A percentile compares a stretch with the other conserved stretches of the same genome.
Evolutionary conservation across 1,139 yeast species (phyloP).

Genomic region (Pichia sp.): DNA sequence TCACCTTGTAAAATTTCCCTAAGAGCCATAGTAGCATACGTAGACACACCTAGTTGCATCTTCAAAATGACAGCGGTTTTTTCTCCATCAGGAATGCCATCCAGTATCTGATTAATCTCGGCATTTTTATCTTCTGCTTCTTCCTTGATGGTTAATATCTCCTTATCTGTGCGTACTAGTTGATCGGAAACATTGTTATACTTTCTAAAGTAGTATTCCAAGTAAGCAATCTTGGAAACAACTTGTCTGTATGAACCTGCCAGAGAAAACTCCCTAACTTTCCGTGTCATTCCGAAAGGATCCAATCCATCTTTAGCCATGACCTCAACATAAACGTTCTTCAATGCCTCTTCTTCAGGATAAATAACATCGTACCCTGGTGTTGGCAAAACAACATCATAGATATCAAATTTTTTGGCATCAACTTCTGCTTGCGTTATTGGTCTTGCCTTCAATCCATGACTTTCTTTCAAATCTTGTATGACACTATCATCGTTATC

Average conservation of each 20-base stretch:
- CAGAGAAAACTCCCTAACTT: slow-evolving; percentile 81
- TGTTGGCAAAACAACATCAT: slow-evolving; percentile 85
- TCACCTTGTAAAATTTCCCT: slow-evolving; percentile 56
- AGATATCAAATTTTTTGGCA: slow-evolving; percentile 56
- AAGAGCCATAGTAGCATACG: slow-evolving; percentile 97
- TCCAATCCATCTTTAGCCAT: slow-evolving; percentile 83
- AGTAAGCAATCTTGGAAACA: slow-evolving; percentile 60
- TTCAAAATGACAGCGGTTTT: slow-evolving; percentile 70
- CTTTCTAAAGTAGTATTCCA: slow-evolving; percentile 60
- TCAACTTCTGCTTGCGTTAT: slow-evolving; percentile 71
- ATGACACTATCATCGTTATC: slow-evolving; percentile 45
- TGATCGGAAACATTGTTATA: slow-evolving; percentile 65
- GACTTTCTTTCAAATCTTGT: slow-evolving; percentile 59
- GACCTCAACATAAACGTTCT: slow-evolving; percentile 58
- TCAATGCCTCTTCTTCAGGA: slow-evolving; percentile 63
- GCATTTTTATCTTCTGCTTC: slow-evolving; percentile 18
- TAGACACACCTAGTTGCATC: slow-evolving; percentile 77
- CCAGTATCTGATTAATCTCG: slow-evolving; percentile 34
- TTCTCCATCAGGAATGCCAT: slow-evolving; percentile 41
- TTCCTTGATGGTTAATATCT: slow-evolving; percentile 46
- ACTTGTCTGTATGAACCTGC: slow-evolving; percentile 85
- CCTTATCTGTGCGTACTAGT: slow-evolving; percentile 77
- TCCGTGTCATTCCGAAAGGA: slow-evolving; percentile 79
- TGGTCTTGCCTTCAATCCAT: slow-evolving; percentile 58
- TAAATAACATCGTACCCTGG: slow-evolving; percentile 90